Evolutionary conservation across 1,139 yeast genomes (phyloP), one percentile per base, ranked within the genome.

Genomic region (Sugiyamaella grinbergsii): DNA sequence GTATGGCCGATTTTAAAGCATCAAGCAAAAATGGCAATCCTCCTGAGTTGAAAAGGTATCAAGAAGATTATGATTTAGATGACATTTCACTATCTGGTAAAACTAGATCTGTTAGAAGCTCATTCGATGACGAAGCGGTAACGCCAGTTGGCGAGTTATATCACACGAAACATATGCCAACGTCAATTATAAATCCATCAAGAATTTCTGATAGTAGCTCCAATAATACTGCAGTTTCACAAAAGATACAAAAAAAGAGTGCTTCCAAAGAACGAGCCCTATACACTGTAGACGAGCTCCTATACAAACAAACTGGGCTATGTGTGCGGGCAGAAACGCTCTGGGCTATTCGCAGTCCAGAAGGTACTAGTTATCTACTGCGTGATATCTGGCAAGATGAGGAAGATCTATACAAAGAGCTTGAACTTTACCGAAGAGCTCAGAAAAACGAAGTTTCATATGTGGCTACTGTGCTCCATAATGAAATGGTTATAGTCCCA

Each of bases 321-420:
- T 31, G 49, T 15, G 34, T 24, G n/a, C 22, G 49, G 13, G 52
- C 42, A 10, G 52, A 49, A 39, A 49, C 52, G 8, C 42, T 49
- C 13, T 49, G 52, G 52, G 26, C 29, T 1, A 23, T 39, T 11
- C 28, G 24, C 22, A 26, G 42, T 36, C 46, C 45, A 3, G 40
- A 44, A n/a, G 36, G 39, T 18, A 42, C 31, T 10, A 42, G 23
- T 11, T 49, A 32, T 18, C 19, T 49, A 11, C 19, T 49, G 37
- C 26, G 52, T 11, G 52, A 49, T 39, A 20, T 49, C 6, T 49
- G 52, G 52, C 52, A 49, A 15, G 52, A 49, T 28, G 45, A 39
- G 22, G 52, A 49, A 41, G 52, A 49, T 10, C 32, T 28, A 19
- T 29, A 15, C 20, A 20, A 32, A 28, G 52, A 49, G 34, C 24